These are phyloP conservation scores for Inga oerstediana DNA, from an alignment of 306 rosid species.

Conservation along the genomic window DNA sequence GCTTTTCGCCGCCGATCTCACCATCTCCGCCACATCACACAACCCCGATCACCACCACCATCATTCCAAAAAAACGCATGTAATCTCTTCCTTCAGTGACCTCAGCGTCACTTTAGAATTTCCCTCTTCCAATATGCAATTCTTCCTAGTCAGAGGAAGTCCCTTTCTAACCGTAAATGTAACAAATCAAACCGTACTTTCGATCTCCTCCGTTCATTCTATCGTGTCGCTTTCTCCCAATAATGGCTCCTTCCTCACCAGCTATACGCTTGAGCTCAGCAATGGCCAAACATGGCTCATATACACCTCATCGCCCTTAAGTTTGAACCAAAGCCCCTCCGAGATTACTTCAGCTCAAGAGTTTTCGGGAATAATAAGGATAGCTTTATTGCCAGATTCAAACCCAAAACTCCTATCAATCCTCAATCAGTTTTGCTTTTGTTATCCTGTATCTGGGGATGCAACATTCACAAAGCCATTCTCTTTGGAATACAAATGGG, in stretches of 20 bases:
- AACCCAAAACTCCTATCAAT: conserved; percentile 34
- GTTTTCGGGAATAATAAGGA: conserved; percentile 70
- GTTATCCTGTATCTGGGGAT: conserved; percentile 80
- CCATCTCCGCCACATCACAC: conserved; percentile 49
- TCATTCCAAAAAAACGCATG: not conserved
- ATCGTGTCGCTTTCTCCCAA: conserved; percentile 60
- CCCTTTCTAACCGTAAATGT: conserved; percentile 70
- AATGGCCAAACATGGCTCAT: conserved; percentile 86
- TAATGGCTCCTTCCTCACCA: conserved; percentile 54
- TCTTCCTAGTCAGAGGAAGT: conserved; percentile 83
- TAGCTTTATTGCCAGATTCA: conserved; percentile 60
- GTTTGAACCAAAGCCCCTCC: conserved; percentile 40
- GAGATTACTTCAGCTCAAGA: conserved; percentile 56
- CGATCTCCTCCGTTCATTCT: conserved; percentile 70
- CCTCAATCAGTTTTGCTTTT: conserved; percentile 64
- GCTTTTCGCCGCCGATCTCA: conserved; percentile 64
- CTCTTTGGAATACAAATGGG: conserved; percentile 71
- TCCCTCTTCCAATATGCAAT: conserved; percentile 67
- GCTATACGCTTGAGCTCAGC: conserved; percentile 60
- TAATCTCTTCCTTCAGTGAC: conserved; percentile 65
- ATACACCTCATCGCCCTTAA: conserved; percentile 63
- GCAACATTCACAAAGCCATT: conserved; percentile 62
- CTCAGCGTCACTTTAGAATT: conserved; percentile 75
- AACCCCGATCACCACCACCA: not conserved
- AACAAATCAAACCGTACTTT: conserved; percentile 44